These are phyloP conservation scores for Aurantiochytrium sp. DNA, from an alignment of 108 stramenopile species.

Conservation along the genomic window DNA sequence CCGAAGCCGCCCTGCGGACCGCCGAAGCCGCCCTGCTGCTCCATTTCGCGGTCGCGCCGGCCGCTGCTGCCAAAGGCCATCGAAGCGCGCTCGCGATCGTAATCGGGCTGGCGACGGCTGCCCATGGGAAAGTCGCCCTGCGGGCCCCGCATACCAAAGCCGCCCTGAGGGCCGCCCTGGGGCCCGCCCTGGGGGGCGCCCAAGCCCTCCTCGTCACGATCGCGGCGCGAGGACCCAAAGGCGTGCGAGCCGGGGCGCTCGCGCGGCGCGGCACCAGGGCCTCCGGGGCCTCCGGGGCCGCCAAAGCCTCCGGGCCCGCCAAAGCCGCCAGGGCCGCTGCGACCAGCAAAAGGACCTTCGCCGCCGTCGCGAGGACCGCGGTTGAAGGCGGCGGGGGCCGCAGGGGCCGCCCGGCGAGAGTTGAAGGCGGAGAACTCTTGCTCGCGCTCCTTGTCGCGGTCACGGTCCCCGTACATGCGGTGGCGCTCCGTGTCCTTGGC, in stretches of 20 bases:
- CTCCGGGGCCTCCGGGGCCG: background rate
- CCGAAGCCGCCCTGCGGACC: background rate
- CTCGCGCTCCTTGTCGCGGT: constrained; percentile 21
- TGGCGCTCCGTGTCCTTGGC: background rate
- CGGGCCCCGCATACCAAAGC: background rate
- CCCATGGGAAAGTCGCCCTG: background rate
- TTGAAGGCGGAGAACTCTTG: background rate
- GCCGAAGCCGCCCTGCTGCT: background rate
- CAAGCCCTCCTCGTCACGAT: background rate
- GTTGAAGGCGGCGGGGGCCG: background rate
- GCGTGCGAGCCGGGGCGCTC: constrained; percentile 7
- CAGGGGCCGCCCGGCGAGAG: background rate
- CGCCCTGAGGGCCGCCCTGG: background rate
- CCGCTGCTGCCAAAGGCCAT: constrained; percentile 4
- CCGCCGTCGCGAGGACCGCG: background rate
- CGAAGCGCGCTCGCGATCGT: constrained; percentile 12
- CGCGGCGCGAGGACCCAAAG: background rate
- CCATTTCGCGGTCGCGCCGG: background rate
- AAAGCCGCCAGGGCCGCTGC: no score
- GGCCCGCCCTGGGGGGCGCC: background rate
- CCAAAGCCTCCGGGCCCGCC: background rate
- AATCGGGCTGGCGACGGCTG: background rate
- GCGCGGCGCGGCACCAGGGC: background rate
- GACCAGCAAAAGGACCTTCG: background rate
- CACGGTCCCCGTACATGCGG: constrained; percentile 5